Base-by-base conservation (phyloP, 805 yeast species). In the Ogataea parapolymorpha region DNA sequence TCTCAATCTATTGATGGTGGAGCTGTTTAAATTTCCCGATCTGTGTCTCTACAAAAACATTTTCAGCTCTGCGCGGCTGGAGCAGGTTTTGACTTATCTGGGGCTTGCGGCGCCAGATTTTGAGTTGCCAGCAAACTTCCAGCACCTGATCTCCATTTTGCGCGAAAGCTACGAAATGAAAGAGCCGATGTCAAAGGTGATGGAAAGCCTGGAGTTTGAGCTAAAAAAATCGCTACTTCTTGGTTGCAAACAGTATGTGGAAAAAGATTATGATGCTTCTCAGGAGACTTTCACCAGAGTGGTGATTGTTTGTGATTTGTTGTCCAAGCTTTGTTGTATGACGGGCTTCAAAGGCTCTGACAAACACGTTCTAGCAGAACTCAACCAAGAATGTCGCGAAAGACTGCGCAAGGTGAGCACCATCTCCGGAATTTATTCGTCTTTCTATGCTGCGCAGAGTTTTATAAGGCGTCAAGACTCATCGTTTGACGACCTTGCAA, bases 271-370 rank as follows among this genome's bases (percentile, higher is more conserved):
- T 26, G 43, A 39, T 9, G 30, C 34, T 3, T 29, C 50, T 2
- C 29, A 22, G n/a, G 12, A 20, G 1, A 15, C 13, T 4, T 42
- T 50, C 11, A 26, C 28, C n/a, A 14, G 18, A 6, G 26, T 46
- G 7, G 32, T 41, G 13, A 32, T 35, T 3, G 50, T 41, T 4
- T 39, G 48, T 20, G 46, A 44, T 11, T 15, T 40, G 12, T 23
- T 47, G 12, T 16, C 43, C 5, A 48, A 45, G 25, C 30, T 48
- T 10, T 44, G 47, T 14, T 39, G 44, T 17, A 29, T 44, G 34
- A 44, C 37, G 16, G 45, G 49, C 7, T 48, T 42, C 32, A 42
- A 32, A 14, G 46, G 48, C 28, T 30, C 32, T 1, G 49, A 48
- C 15, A 48, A 39, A 18, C 43, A 37, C 12, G 31, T 39, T 3